phyloP scores from a whole-genome alignment of 208 protist genomes.

The Crithidia sp. region DNA sequence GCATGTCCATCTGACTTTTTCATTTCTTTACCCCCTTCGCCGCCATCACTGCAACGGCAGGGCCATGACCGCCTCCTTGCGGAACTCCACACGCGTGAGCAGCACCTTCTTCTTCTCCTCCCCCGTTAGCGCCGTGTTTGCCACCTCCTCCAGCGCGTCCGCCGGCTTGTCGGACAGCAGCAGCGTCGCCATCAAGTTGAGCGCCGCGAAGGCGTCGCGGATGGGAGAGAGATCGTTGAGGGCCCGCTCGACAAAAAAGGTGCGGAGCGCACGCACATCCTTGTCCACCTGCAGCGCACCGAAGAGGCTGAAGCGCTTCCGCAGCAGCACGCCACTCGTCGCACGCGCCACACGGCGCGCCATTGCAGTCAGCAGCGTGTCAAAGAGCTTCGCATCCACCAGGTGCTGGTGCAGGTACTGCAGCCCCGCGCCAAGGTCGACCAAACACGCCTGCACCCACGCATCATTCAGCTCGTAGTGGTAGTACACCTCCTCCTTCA shows the following conservation, averaged over 20 bases:
- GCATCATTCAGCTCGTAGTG: conserved; percentile 85
- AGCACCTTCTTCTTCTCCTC: conserved; percentile 78
- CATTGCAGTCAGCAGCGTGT: conserved; percentile 55
- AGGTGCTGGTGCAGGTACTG: conserved; percentile 47
- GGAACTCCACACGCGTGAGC: conserved; percentile 70
- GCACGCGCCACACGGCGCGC: conserved; percentile 32
- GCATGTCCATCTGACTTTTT: background rate
- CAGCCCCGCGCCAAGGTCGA: conserved; percentile 40
- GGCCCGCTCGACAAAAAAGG: conserved; percentile 60
- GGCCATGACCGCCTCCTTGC: conserved; percentile 56
- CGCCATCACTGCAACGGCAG: conserved; percentile 40
- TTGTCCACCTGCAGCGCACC: conserved; percentile 85
- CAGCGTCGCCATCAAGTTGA: conserved; percentile 62
- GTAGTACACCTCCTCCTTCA: conserved; percentile 79
- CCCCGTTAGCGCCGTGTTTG: conserved; percentile 64
- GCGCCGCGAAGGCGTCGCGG: conserved; percentile 52
- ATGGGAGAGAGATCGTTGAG: conserved; percentile 57
- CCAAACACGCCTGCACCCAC: conserved; percentile 76
- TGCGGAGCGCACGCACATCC: conserved; percentile 72
- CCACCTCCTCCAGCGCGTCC: conserved; percentile 69
- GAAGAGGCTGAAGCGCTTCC: conserved; percentile 66
- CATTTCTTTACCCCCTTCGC: background rate
- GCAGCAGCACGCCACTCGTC: conserved; percentile 44
- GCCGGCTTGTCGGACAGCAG: conserved; percentile 67
- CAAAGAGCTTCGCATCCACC: conserved; percentile 43